phyloP scores from a whole-genome alignment of 768 basidiomycete species.

The Lentinula sp. region DNA sequence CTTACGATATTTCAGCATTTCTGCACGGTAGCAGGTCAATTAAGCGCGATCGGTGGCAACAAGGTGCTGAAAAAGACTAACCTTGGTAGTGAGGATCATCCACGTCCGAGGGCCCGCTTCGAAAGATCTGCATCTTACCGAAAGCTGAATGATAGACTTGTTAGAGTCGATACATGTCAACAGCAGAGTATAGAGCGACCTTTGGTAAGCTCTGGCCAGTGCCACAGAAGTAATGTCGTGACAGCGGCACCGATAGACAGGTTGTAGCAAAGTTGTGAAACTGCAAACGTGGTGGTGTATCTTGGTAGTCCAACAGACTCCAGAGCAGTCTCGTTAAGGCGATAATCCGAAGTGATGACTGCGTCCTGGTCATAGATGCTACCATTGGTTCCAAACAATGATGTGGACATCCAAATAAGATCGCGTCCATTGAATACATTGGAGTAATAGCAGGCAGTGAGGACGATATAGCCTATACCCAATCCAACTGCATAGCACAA shows the following conservation, averaged over 20 bases:
- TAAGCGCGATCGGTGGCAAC: neutral
- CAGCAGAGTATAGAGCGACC: constrained; percentile 18
- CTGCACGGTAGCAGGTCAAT: constrained; percentile 15
- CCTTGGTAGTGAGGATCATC: constrained; percentile 47
- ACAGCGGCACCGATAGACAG: constrained; percentile 43
- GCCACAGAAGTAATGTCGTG: constrained; percentile 44
- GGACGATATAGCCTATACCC: constrained; percentile 37
- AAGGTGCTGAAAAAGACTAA: constrained; percentile 11
- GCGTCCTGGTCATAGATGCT: constrained; percentile 33
- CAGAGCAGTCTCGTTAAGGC: constrained; percentile 23
- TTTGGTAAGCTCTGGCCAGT: constrained; percentile 41
- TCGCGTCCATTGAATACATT: constrained; percentile 39
- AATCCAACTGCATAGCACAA: constrained; percentile 31
- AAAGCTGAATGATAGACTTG: constrained; percentile 24
- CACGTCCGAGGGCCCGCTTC: constrained; percentile 29
- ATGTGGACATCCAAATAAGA: constrained; percentile 42
- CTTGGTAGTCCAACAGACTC: constrained; percentile 19
- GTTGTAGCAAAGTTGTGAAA: constrained; percentile 45
- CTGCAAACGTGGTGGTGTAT: constrained; percentile 41
- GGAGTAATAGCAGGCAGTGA: constrained; percentile 35
- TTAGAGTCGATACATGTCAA: neutral
- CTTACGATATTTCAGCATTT: constrained; percentile 42
- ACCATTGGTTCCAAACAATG: constrained; percentile 32
- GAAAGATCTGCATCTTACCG: constrained; percentile 32
- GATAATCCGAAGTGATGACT: constrained; percentile 32